Evolutionary conservation across 2,329 filamentous ascomycete species (phyloP).

Genomic region (Penicillium sp.): DNA sequence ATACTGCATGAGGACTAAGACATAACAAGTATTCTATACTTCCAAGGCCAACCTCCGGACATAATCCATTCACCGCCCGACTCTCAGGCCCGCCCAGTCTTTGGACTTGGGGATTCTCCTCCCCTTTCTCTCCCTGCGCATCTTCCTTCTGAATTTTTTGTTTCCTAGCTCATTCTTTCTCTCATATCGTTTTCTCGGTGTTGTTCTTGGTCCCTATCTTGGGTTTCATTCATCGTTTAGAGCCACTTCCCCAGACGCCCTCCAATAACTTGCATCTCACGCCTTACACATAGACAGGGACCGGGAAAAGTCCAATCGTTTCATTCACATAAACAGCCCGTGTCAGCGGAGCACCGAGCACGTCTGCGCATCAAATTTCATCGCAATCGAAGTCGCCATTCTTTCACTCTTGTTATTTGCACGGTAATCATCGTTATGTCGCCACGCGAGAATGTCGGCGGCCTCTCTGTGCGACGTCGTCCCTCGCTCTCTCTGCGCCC

Average conservation of each 20-base stretch:
- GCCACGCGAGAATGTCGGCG: conserved; percentile 29
- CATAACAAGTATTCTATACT: neutral
- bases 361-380: neutral
- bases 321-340: neutral
- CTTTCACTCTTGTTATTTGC: conserved; percentile 9
- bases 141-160: conserved; percentile 9
- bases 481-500: conserved; percentile 39
- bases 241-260: conserved; percentile 10
- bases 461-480: conserved; percentile 32
- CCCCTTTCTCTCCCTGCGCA: conserved; percentile 19
- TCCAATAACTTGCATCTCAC: conserved; percentile 6
- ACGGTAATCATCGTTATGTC: conserved; percentile 25
- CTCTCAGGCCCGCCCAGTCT: conserved; percentile 16
- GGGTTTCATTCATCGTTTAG: conserved; percentile 8
- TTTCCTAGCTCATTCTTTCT: conserved; percentile 18
- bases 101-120: conserved; percentile 18
- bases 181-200: conserved; percentile 9
- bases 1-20: neutral
- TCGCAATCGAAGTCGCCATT: conserved; percentile 5
- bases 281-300: conserved; percentile 10
- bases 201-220: conserved; percentile 11
- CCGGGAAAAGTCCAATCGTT: conserved; percentile 13
- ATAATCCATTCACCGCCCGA: conserved; percentile 26
- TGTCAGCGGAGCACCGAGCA: neutral
- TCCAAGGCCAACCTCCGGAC: neutral